Percentiles rank a stretch among this genome's conserved stretches.
Evolutionary conservation across 2,329 filamentous ascomycete genomes (phyloP).

Genomic region (Cercospora zeina): DNA sequence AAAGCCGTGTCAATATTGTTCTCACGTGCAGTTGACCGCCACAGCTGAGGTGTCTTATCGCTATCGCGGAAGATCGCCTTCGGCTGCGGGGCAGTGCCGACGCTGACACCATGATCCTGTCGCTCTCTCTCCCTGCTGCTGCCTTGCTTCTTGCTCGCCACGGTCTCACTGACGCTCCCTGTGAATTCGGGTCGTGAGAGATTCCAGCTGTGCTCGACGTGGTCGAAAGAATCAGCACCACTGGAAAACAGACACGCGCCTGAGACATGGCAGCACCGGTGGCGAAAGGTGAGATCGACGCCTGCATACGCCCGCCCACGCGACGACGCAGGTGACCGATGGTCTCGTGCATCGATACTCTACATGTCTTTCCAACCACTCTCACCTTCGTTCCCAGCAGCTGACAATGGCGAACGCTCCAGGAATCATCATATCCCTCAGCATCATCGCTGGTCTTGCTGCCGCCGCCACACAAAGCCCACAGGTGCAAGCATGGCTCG

Average conservation of each 20-base stretch:
- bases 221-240: not conserved
- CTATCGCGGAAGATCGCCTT: slow-evolving; percentile 7
- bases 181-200: not conserved
- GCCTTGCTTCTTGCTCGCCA: slow-evolving; percentile 1
- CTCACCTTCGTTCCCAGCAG: not conserved
- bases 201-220: not conserved
- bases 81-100: not conserved
- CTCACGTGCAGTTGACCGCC: not conserved
- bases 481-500: slow-evolving; percentile 63
- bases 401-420: slow-evolving; percentile 26
- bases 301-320: slow-evolving; percentile 2
- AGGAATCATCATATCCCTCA: slow-evolving; percentile 64
- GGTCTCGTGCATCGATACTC: slow-evolving; percentile 13
- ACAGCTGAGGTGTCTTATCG: slow-evolving; percentile 1
- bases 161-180: not conserved
- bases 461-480: slow-evolving; percentile 65
- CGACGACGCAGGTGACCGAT: slow-evolving; percentile 19
- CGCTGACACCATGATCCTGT: slow-evolving; percentile 5
- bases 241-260: not conserved
- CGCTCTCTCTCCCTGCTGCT: not conserved
- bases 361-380: not conserved
- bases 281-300: slow-evolving; percentile 21
- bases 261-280: slow-evolving; percentile 18
- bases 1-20: not conserved
- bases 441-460: slow-evolving; percentile 62